Evolutionary conservation across 768 basidiomycete species (phyloP), one percentile per base, ranked within the genome.

Genomic region (Arthromyces matolae): DNA sequence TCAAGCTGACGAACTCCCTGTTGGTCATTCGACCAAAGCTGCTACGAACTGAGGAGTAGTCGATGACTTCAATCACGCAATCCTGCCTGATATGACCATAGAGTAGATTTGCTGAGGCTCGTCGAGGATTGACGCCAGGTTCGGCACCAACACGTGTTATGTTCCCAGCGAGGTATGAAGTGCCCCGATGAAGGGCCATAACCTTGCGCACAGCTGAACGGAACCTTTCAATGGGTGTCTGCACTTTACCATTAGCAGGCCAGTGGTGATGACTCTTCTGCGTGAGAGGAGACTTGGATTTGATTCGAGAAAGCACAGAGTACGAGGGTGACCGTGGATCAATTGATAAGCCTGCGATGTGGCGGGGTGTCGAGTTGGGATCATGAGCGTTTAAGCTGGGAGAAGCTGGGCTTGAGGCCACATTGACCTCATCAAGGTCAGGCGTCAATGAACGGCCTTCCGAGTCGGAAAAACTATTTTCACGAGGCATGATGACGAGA

Each of bases 51-150:
- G 75, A 64, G 23, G 79, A 83, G 64, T 86, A 88, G 61, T 87
- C 84, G 45, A 75, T 67, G 47, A 87, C 67, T 54, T 86, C 81
- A 52, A 88, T 87, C 42, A 74, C 59, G 57, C 84, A 89, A 39
- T 79, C 73, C 63, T 81, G 66, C 23, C 71, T 67, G 55, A 87
- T 75, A 49, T 81, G 73, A 4, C 78, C 77, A 55, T 79, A 87
- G 34, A 70, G 66, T 7, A 77, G 57, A 52, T 76, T 74, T 3
- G 84, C 78, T 36, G 77, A 76, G 3, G 73, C 70, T 13, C 81
- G 76, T 23, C 83, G 77, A 18, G 84, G 82, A 64, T 87, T 82
- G 24, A 86, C 67, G 51, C 86, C 86, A 9, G 84, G 86, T 58
- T 88, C 86, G 12, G 81, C 85, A 16, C 86, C 86, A 25, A 80